Conservation (phyloP, 345 rosid genomes). For the Moringa oleifera region DNA sequence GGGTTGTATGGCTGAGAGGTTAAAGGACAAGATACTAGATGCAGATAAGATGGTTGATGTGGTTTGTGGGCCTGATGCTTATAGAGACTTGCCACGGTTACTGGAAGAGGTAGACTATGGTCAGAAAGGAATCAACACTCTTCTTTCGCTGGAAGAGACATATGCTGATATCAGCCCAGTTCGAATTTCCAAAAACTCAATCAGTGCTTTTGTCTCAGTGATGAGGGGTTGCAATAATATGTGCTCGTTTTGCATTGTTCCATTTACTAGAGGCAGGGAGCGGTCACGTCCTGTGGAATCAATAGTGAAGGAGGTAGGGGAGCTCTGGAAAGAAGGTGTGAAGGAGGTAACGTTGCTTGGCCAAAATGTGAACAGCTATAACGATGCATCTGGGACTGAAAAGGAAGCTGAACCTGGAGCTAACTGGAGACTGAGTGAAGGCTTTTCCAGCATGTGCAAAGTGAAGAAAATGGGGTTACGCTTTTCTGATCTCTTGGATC, state of each 20-base stretch:
- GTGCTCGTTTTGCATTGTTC: conserved; percentile 97
- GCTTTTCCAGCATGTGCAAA: conserved; percentile 80
- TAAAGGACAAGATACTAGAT: conserved; percentile 85
- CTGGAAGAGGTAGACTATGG: conserved; percentile 86
- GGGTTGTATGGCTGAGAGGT: conserved; percentile 98
- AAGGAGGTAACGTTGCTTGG: conserved; percentile 95
- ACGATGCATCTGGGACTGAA: conserved; percentile 57
- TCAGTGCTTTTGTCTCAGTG: conserved; percentile 81
- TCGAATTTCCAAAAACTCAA: conserved; percentile 54
- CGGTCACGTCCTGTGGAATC: conserved; percentile 88
- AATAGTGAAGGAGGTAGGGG: conserved; percentile 75
- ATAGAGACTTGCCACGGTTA: conserved; percentile 78
- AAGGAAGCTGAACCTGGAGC: conserved; percentile 58
- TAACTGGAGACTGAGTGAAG: conserved; percentile 73
- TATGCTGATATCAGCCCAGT: conserved; percentile 87
- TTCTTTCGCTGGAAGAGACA: conserved; percentile 93
- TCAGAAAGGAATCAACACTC: conserved; percentile 88
- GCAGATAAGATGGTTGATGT: conserved; percentile 98
- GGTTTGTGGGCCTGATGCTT: conserved; percentile 95
- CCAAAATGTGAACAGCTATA: conserved; percentile 93
- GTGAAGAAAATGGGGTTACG: conserved; percentile 74
- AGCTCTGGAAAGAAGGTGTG: conserved; percentile 78
- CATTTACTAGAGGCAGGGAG: conserved; percentile 92
- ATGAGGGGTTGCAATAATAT: conserved; percentile 98
- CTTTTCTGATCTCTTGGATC: conserved; percentile 83